phyloP scores from a whole-genome alignment of 2,329 filamentous ascomycete genomes.

The Verticillium isaacii region DNA sequence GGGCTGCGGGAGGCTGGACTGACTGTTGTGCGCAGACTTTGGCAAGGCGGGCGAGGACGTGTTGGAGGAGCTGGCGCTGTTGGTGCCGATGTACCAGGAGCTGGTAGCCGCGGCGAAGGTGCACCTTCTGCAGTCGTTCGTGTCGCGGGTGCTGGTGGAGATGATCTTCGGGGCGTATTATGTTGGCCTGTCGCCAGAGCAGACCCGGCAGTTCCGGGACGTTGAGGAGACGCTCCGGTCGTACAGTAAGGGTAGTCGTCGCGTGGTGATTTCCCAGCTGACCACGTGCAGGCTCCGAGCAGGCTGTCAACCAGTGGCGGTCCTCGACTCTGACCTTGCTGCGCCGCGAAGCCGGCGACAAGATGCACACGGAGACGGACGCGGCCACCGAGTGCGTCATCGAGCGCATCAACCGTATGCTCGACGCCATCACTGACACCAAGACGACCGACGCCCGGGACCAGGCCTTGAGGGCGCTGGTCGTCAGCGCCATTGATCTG shows the following conservation, averaged over 20 bases:
- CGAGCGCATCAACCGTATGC: slow-evolving; percentile 40
- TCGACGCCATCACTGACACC: slow-evolving; percentile 43
- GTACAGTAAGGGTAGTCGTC: slow-evolving; percentile 11
- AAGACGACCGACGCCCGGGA: slow-evolving; percentile 38
- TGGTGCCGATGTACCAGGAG: slow-evolving; percentile 55
- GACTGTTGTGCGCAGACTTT: slow-evolving; percentile 32
- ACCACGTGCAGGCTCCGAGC: slow-evolving; percentile 32
- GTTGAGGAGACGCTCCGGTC: slow-evolving; percentile 39
- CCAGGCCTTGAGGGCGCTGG: slow-evolving; percentile 46
- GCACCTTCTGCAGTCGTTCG: slow-evolving; percentile 57
- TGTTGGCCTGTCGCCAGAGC: slow-evolving; percentile 54
- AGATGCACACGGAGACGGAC: slow-evolving; percentile 40
- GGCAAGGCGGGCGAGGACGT: slow-evolving; percentile 33
- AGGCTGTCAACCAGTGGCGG: slow-evolving; percentile 61
- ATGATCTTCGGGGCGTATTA: slow-evolving; percentile 59
- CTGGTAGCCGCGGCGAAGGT: slow-evolving; percentile 52
- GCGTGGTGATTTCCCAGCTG: neutral
- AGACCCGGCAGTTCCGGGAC: slow-evolving; percentile 43
- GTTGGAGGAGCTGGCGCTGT: slow-evolving; percentile 35
- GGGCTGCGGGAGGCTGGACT: neutral
- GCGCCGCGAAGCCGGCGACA: slow-evolving; percentile 44
- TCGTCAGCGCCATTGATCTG: slow-evolving; percentile 50
- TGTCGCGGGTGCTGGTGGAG: slow-evolving; percentile 56
- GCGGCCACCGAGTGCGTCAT: slow-evolving; percentile 37
- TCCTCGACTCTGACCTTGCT: slow-evolving; percentile 58